Evolutionary conservation across 495 filamentous ascomycete genomes (phyloP).

Genomic region (Neurospora sp.): DNA sequence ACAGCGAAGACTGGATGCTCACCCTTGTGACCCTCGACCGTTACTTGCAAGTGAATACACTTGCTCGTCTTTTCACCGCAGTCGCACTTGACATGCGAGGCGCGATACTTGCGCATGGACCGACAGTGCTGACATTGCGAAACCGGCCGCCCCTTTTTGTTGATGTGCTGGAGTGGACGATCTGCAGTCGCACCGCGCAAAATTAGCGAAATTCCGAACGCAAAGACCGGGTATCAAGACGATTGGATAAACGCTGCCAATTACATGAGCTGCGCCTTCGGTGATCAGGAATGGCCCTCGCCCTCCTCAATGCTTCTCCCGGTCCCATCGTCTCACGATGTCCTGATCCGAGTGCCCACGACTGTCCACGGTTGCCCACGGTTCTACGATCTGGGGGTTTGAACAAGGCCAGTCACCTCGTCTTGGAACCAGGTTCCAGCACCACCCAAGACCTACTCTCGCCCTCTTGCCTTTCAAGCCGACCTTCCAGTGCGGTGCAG

Average conservation of each 20-base stretch:
- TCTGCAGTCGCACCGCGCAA: slow-evolving; percentile 42
- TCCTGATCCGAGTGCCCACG: neutral
- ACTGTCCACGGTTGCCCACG: neutral
- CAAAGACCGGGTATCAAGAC: neutral
- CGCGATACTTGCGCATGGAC: slow-evolving; percentile 90
- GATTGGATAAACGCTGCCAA: neutral
- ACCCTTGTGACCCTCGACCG: slow-evolving; percentile 45
- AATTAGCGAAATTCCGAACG: neutral
- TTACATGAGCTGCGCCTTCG: neutral
- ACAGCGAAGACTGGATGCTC: slow-evolving; percentile 25
- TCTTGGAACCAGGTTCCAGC: neutral
- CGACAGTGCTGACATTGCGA: slow-evolving; percentile 98
- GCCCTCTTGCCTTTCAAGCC: neutral
- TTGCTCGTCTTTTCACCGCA: slow-evolving; percentile 85
- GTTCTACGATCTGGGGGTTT: neutral
- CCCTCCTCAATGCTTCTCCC: neutral
- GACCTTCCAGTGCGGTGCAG: neutral
- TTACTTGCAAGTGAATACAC: slow-evolving; percentile 50
- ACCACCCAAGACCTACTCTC: neutral
- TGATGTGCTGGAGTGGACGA: slow-evolving; percentile 87
- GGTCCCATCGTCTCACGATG: neutral
- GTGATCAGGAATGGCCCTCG: neutral
- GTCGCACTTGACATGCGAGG: slow-evolving; percentile 93
- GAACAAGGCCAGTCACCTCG: neutral
- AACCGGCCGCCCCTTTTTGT: slow-evolving; percentile 96